Base-by-base conservation (phyloP, 2,329 filamentous ascomycete species). In the Rutstroemia sp. region DNA sequence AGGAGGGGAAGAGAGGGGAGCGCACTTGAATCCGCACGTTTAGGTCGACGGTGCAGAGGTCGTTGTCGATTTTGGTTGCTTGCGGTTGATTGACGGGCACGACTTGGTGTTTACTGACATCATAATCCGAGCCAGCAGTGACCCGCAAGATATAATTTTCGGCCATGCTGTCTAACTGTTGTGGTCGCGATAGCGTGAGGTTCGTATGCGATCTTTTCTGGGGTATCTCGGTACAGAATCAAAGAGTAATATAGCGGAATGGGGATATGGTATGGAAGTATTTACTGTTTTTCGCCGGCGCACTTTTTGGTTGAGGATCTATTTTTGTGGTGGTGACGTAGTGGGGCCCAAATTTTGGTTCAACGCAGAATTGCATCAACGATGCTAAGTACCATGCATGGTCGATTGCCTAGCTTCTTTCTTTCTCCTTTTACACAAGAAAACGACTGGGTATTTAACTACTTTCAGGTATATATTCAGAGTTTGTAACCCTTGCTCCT, bases 81-180 rank as follows among this genome's bases (percentile, higher is more conserved):
- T 81, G 71, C 27, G 84, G 71, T 10, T 76, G 78, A 73, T 96
- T 97, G 69, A 96, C 87, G 3, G 81, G 79, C 9, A 96, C 84
- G 27, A 83, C 75, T 58, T 84, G 73, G 65, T 96, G 91, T n/a
- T 80, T 80, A n/a, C 77, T 72, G 36, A 78, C 72, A 68, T 94
- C 83, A 73, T 96, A 95, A 61, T 76, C 76, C 1, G 88, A 78
- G 2, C 92, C 92, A 1, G 89, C 89, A 0, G 90, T 95, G 55
- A 96, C 86, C 63, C 81, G 82, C 60, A 97, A 79, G 51, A 89
- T 79, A 71, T 94, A 96, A 63, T 88, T 86, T 58, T 87, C 80
- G 17, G 83, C 77, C 84, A 83, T 83, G 2, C 9, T 54, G 34
- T 10, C 16, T 36, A 1, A 2, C 27, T 12, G 2, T 10, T 30